Evolutionary conservation across 2,329 filamentous ascomycete species (phyloP).

Genomic region (Aspergillus amoenus): DNA sequence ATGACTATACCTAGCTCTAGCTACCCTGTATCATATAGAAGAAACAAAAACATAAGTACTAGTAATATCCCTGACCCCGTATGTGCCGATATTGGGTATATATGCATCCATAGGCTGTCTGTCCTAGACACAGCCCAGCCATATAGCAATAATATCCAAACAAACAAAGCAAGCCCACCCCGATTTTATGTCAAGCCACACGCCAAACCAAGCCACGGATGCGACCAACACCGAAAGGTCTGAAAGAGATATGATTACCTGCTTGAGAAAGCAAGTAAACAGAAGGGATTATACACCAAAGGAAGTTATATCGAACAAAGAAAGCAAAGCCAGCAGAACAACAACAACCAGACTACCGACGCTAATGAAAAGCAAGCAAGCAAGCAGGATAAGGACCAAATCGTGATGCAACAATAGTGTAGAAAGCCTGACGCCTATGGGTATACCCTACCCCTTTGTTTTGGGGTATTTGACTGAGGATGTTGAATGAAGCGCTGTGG

Average conservation of each 20-base stretch:
- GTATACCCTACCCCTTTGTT: slow-evolving; percentile 21
- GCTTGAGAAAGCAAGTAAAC: background rate
- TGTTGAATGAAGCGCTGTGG: slow-evolving; percentile 9
- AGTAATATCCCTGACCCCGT: too few relatives aligned
- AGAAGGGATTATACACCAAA: background rate
- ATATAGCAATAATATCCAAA: background rate
- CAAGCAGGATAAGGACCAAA: background rate
- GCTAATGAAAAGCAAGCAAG: background rate
- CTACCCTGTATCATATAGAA: background rate
- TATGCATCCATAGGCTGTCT: background rate
- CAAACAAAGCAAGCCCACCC: background rate
- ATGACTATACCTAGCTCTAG: background rate
- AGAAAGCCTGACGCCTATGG: slow-evolving; percentile 24
- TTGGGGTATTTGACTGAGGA: slow-evolving; percentile 25
- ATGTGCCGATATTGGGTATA: background rate
- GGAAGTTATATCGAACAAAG: background rate
- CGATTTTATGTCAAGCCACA: background rate
- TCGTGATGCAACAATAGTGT: slow-evolving; percentile 6
- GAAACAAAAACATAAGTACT: too few relatives aligned
- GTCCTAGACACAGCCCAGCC: background rate
- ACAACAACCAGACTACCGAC: background rate
- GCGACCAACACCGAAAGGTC: background rate
- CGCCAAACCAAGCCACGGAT: background rate
- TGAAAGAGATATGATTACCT: background rate
- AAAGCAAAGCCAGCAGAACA: background rate